Conservation (phyloP, 805 yeast genomes). For the Monosporozyma unispora region DNA sequence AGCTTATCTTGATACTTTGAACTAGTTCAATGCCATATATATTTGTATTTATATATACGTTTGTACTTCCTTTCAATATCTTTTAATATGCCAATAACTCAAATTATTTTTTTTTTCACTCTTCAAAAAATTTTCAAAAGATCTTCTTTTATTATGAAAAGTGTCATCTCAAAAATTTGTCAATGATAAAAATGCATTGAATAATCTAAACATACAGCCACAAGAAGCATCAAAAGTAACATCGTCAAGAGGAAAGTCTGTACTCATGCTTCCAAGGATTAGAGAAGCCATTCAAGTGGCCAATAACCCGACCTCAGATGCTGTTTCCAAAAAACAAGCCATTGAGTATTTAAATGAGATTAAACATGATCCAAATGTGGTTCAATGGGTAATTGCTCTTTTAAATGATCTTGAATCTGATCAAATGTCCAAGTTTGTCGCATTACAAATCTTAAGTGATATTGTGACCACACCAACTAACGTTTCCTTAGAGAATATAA, state of each 20-base stretch:
- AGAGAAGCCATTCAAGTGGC: constrained; percentile 86
- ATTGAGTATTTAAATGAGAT: constrained; percentile 25
- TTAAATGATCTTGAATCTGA: constrained; percentile 19
- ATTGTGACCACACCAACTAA: constrained; percentile 6
- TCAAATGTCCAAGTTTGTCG: constrained; percentile 26
- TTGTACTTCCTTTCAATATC: background rate
- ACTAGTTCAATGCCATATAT: background rate
- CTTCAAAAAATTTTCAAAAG: background rate
- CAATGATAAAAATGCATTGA: no score
- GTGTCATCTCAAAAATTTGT: constrained; percentile 1
- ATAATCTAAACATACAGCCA: no score
- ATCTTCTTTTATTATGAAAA: background rate
- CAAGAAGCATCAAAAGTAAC: background rate
- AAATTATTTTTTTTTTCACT: no score
- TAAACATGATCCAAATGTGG: constrained; percentile 21
- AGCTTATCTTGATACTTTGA: constrained; percentile 35
- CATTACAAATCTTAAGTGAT: constrained; percentile 27
- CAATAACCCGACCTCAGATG: constrained; percentile 57
- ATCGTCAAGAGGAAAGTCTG: background rate
- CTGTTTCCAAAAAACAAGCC: constrained; percentile 50
- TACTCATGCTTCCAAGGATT: constrained; percentile 42
- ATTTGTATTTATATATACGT: background rate
- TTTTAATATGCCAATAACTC: background rate
- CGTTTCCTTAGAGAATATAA: constrained; percentile 6
- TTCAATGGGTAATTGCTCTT: constrained; percentile 20